Conservation (phyloP, 139 green algal species). For the Astrephomene gubernaculifera region DNA sequence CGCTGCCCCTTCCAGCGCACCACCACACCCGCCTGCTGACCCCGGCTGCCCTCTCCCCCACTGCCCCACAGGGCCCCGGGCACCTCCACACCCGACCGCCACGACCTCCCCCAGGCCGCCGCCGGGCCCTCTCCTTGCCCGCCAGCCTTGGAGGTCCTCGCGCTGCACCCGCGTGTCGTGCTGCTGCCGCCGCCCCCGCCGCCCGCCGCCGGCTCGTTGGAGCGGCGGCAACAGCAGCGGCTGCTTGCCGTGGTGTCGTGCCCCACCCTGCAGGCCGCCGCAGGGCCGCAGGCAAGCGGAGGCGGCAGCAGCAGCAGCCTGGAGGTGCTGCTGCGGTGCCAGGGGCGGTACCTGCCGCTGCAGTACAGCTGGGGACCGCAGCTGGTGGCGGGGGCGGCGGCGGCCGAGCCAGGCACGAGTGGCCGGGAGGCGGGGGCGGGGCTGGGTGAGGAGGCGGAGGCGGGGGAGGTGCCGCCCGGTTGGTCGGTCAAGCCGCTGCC, state of each 20-base stretch:
- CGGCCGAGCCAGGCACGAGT: not conserved
- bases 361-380: not conserved
- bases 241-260: not conserved
- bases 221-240: not conserved
- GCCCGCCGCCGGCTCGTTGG: not conserved
- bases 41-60: not conserved
- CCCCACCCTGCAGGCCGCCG: not conserved
- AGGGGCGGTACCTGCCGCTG: not conserved
- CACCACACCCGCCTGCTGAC: not conserved
- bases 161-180: conserved; percentile 13
- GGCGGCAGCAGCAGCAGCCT: not conserved
- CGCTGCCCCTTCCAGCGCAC: not conserved
- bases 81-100: too few relatives aligned
- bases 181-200: not conserved
- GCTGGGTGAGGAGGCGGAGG: not conserved
- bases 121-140: not conserved
- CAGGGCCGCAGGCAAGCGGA: not conserved
- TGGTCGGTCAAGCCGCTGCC: too few relatives aligned
- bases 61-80: too few relatives aligned
- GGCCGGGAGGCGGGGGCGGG: not conserved
- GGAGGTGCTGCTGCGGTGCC: conserved; percentile 14
- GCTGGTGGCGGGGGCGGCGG: not conserved
- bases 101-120: too few relatives aligned
- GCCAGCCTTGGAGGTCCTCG: not conserved
- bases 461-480: not conserved